Percentiles rank a stretch among this genome's conserved stretches.
phyloP scores from a whole-genome alignment of 257 asterid genomes.

The Capsicum pubescens region DNA sequence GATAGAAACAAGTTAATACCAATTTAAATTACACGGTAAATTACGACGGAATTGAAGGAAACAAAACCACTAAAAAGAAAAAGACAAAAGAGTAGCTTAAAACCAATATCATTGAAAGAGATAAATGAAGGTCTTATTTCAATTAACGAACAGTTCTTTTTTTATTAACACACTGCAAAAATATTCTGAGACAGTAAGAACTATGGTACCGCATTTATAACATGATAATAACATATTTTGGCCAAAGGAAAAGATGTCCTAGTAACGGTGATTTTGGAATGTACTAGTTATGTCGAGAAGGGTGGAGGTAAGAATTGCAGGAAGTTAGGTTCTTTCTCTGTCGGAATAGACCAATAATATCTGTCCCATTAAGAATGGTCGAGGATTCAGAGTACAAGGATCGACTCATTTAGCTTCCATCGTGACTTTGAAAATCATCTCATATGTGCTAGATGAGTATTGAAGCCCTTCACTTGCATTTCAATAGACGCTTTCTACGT shows the following conservation, averaged over 20 bases:
- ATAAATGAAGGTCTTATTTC: background rate
- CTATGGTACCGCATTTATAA: slow-evolving; percentile 7
- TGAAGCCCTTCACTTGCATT: background rate
- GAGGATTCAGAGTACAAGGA: background rate
- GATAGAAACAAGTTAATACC: slow-evolving; percentile 14
- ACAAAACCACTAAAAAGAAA: background rate
- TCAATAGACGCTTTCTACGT: background rate
- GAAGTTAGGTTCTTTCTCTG: background rate
- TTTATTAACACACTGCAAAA: background rate
- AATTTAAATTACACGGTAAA: background rate
- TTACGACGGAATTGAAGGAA: background rate
- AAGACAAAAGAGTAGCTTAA: slow-evolving; percentile 18
- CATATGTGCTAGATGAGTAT: background rate
- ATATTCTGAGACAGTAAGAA: background rate
- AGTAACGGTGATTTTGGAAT: background rate
- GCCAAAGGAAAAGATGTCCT: background rate
- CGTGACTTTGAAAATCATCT: background rate
- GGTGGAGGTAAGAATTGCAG: background rate
- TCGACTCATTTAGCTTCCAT: background rate
- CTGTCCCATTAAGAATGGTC: background rate
- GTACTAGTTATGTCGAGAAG: background rate
- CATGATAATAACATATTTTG: slow-evolving; percentile 5
- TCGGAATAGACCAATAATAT: background rate
- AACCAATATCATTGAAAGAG: background rate
- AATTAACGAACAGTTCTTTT: background rate